A percentile compares a stretch with the other conserved stretches of the same genome.
Evolutionary conservation across 2,329 filamentous ascomycete species (phyloP).

Genomic region (Blastomyces silverae): DNA sequence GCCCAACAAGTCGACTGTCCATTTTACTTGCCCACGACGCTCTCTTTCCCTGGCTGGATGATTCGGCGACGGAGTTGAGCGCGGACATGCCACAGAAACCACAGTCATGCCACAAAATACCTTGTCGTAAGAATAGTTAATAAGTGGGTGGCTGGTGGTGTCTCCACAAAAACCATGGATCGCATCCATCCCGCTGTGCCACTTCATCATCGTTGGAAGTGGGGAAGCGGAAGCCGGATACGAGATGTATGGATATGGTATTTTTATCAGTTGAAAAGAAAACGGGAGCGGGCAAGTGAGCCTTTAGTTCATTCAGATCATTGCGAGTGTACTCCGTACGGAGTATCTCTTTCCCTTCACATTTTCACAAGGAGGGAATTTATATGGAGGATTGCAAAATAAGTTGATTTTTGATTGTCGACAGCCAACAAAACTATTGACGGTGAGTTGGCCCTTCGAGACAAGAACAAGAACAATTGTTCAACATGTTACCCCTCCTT

Average conservation of each 20-base stretch:
- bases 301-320: background rate
- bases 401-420: background rate
- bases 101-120: background rate
- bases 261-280: background rate
- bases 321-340: background rate
- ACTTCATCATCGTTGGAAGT: slow-evolving; percentile 8
- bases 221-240: background rate
- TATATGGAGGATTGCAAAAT: background rate
- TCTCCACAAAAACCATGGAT: background rate
- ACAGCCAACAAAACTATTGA: background rate
- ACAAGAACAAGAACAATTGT: background rate
- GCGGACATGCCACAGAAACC: background rate
- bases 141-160: slow-evolving; percentile 5
- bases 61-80: background rate
- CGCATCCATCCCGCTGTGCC: background rate
- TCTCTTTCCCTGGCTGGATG: background rate
- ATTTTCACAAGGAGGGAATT: background rate
- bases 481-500: slow-evolving; percentile 2
- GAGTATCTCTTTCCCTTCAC: background rate
- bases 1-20: background rate
- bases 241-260: background rate
- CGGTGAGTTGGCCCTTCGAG: background rate
- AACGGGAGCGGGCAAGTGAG: background rate
- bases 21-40: background rate
- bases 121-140: background rate